These are phyloP conservation scores for Kwoniella europaea DNA, from an alignment of 768 basidiomycete genomes.

Conservation along the genomic window DNA sequence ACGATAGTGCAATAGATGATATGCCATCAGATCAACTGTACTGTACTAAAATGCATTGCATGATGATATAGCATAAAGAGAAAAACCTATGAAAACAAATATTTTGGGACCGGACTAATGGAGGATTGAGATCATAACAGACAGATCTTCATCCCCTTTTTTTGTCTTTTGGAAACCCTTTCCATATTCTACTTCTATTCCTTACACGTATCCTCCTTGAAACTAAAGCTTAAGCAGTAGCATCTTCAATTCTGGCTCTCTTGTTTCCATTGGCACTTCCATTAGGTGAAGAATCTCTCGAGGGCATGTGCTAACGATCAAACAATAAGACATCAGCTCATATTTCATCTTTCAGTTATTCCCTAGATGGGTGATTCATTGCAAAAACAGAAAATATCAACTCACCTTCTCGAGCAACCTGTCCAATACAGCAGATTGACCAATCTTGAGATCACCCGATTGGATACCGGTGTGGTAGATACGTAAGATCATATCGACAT, in stretches of 20 bases:
- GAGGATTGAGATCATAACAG: not conserved
- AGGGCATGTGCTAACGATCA: slow-evolving; percentile 47
- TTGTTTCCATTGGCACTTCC: slow-evolving; percentile 34
- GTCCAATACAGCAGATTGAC: slow-evolving; percentile 91
- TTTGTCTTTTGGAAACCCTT: not conserved
- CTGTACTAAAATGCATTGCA: not conserved
- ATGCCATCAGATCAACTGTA: no score
- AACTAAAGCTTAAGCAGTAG: slow-evolving; percentile 18
- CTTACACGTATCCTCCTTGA: not conserved
- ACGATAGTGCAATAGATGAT: no score
- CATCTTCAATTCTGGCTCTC: slow-evolving; percentile 31
- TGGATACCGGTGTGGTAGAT: slow-evolving; percentile 94
- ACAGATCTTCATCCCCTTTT: not conserved
- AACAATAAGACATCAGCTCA: not conserved
- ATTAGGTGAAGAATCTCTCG: slow-evolving; percentile 49
- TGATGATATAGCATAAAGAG: not conserved
- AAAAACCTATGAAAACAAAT: no score
- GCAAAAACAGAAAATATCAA: not conserved
- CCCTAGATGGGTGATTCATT: not conserved
- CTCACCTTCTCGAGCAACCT: slow-evolving; percentile 71
- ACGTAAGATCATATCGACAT: slow-evolving; percentile 94
- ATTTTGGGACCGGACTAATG: no score
- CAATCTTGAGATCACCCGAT: slow-evolving; percentile 86
- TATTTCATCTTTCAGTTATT: no score
- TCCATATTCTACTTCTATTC: not conserved